Conservation (phyloP, 331 rosid genomes). For the Prunus yedoensis region DNA sequence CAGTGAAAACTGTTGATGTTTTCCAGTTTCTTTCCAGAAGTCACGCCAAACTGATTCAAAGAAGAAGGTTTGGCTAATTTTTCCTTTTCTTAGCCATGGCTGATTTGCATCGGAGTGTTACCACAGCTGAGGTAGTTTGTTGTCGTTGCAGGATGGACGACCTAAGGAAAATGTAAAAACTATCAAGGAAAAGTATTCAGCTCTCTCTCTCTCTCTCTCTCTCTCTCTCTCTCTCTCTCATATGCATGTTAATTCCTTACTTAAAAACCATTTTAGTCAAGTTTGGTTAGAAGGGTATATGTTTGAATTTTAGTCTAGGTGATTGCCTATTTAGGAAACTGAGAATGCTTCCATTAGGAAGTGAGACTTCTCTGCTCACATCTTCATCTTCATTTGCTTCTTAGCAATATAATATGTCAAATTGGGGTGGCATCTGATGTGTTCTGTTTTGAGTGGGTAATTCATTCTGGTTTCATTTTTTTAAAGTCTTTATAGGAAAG, state of each 20-base stretch:
- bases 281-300: background rate
- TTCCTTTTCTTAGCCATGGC: background rate
- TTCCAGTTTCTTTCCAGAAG: no score
- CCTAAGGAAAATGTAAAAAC: slow-evolving; percentile 30
- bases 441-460: background rate
- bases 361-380: background rate
- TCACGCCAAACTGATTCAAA: no score
- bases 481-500: no score
- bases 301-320: background rate
- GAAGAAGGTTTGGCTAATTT: no score
- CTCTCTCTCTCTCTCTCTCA: no score
- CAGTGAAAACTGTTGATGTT: slow-evolving; percentile 17
- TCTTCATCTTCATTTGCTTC: background rate
- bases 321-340: background rate
- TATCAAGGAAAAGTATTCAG: background rate
- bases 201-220: no score
- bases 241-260: no score
- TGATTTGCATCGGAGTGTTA: slow-evolving; percentile 25
- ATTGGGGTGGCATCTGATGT: background rate
- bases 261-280: background rate
- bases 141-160: slow-evolving; percentile 62
- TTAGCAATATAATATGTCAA: background rate
- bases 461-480: background rate
- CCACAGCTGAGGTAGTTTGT: slow-evolving; percentile 14
- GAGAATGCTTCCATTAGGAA: background rate